Conservation (phyloP, 768 basidiomycete genomes). For the Amanita molliuscula region DNA sequence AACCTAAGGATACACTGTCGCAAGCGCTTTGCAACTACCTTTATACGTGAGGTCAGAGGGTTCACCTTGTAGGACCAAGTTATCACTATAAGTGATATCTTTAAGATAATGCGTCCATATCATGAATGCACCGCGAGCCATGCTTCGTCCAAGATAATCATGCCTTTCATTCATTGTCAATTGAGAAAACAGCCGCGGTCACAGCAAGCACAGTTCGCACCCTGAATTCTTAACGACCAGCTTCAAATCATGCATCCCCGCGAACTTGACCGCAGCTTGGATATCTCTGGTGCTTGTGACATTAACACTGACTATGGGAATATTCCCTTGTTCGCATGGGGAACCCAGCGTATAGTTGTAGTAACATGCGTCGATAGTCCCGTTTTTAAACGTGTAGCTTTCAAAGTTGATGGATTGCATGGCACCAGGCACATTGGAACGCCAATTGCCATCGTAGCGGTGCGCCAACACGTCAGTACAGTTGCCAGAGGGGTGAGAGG, state of each 20-base stretch:
- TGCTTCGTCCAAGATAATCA: slow-evolving; percentile 34
- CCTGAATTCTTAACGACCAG: slow-evolving; percentile 28
- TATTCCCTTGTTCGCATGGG: slow-evolving; percentile 33
- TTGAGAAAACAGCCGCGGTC: not conserved
- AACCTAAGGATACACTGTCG: not conserved
- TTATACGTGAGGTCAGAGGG: slow-evolving; percentile 4
- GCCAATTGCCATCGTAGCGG: slow-evolving; percentile 26
- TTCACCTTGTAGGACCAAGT: slow-evolving; percentile 23
- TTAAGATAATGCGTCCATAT: slow-evolving; percentile 30
- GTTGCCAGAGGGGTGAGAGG: slow-evolving; percentile 22
- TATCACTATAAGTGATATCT: slow-evolving; percentile 19
- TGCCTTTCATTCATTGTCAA: slow-evolving; percentile 18
- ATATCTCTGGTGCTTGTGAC: slow-evolving; percentile 26
- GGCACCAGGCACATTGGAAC: slow-evolving; percentile 28
- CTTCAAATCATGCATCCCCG: slow-evolving; percentile 20
- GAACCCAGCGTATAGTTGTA: slow-evolving; percentile 29
- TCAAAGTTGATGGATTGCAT: slow-evolving; percentile 24
- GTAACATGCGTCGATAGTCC: slow-evolving; percentile 42
- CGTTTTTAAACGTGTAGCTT: slow-evolving; percentile 11
- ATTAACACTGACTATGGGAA: slow-evolving; percentile 31
- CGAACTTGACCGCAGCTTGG: slow-evolving; percentile 17
- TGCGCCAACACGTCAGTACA: slow-evolving; percentile 22
- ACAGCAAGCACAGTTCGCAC: slow-evolving; percentile 4
- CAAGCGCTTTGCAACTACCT: not conserved
- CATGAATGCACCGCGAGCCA: slow-evolving; percentile 27